phyloP scores from a whole-genome alignment of 2,329 filamentous ascomycete genomes.

The Clarireedia hainanense region DNA sequence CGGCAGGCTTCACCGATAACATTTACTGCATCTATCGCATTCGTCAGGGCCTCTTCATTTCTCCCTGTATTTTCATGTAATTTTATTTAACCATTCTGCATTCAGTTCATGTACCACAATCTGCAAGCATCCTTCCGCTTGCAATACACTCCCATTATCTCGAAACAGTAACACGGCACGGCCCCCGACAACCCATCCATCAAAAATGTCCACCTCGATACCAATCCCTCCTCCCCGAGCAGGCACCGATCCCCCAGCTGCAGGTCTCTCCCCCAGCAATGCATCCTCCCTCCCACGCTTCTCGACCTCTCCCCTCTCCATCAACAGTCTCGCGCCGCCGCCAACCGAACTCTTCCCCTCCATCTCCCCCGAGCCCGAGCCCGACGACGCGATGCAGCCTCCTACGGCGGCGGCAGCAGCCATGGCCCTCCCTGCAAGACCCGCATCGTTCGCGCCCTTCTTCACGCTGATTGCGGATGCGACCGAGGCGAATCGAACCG shows the following conservation, averaged over 20 bases:
- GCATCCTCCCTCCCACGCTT: not conserved
- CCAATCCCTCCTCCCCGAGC: not conserved
- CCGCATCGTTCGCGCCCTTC: slow-evolving; percentile 58
- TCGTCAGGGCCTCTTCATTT: too few species aligned
- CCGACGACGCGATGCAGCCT: not conserved
- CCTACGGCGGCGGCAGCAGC: not conserved
- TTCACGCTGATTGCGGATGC: slow-evolving; percentile 79
- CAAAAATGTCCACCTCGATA: slow-evolving; percentile 2
- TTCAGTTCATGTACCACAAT: not conserved
- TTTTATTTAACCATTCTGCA: too few species aligned
- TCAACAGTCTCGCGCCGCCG: not conserved
- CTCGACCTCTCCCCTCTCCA: not conserved
- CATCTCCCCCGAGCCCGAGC: not conserved
- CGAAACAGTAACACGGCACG: not conserved
- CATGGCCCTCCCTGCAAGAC: not conserved
- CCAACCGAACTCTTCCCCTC: not conserved
- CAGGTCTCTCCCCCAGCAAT: not conserved
- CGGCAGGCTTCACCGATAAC: too few species aligned
- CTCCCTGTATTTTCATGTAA: too few species aligned
- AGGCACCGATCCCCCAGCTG: not conserved
- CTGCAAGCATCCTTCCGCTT: not conserved
- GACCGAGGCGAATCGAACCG: slow-evolving; percentile 27
- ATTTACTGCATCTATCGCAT: too few species aligned
- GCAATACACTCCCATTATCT: not conserved
- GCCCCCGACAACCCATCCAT: not conserved